A percentile compares a stretch with the other conserved stretches of the same genome.
Conservation (phyloP, 305 asterid species). For the Fraxinus nigra region DNA sequence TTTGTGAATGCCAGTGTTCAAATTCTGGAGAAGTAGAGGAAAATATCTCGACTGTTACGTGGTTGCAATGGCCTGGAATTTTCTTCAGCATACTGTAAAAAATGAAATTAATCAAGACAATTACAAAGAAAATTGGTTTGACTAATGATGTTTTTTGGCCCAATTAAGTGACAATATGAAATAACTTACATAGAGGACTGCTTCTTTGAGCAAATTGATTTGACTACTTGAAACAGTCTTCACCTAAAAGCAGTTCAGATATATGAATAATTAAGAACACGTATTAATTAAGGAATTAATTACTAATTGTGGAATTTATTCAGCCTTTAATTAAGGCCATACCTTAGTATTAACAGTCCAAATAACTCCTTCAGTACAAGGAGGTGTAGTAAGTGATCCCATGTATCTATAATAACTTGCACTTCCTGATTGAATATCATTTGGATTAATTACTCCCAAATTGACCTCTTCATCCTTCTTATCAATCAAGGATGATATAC, state of each 20-base stretch:
- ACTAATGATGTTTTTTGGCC: not conserved
- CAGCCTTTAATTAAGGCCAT: no score
- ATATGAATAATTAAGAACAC: no score
- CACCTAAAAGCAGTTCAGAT: no score
- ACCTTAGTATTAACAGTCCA: no score
- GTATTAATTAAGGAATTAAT: no score
- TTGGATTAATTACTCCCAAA: constrained; percentile 47
- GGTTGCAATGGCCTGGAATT: constrained; percentile 69
- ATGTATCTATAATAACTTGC: constrained; percentile 42
- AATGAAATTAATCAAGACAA: not conserved
- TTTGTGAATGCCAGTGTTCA: not conserved
- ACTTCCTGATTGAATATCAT: constrained; percentile 24
- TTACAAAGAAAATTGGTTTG: not conserved
- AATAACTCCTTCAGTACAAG: no score
- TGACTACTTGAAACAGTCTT: no score
- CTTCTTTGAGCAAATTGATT: no score
- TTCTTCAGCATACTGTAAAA: constrained; percentile 42
- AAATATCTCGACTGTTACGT: constrained; percentile 31
- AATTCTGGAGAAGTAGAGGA: constrained; percentile 31
- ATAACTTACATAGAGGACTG: no score
- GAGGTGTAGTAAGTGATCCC: no score
- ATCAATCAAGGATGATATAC: constrained; percentile 36
- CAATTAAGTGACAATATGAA: no score
- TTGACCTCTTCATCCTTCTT: constrained; percentile 20
- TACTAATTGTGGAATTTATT: no score